Conservation (phyloP, 805 yeast genomes). For the Ogataea paraovalis region DNA sequence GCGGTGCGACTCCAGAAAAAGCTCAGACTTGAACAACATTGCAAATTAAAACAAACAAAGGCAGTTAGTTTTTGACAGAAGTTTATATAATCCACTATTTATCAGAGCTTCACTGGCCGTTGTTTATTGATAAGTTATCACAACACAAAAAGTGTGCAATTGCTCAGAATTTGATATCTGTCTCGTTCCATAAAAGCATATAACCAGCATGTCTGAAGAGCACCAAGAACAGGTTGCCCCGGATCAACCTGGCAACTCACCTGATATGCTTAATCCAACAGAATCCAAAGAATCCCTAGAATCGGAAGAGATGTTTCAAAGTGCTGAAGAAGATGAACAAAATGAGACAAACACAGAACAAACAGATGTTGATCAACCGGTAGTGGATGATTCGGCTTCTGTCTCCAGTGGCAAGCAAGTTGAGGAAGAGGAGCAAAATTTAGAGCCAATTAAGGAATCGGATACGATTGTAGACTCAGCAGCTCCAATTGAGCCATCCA, state of each 20-base stretch:
- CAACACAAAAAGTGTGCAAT: too few relatives aligned
- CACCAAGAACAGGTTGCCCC: neutral
- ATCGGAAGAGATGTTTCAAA: constrained; percentile 13
- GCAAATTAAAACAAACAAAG: neutral
- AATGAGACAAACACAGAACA: constrained; percentile 13
- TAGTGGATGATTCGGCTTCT: neutral
- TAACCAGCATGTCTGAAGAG: neutral
- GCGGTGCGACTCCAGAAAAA: neutral
- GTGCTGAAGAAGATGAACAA: constrained; percentile 11
- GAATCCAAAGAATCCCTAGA: constrained; percentile 5
- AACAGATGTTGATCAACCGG: constrained; percentile 6
- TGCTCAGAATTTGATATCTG: too few relatives aligned
- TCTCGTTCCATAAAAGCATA: too few relatives aligned
- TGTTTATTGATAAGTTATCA: too few relatives aligned
- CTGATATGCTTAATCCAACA: neutral
- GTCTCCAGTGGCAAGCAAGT: neutral
- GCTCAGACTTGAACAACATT: neutral
- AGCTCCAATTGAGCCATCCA: neutral
- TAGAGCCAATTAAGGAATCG: neutral
- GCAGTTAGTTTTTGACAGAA: too few relatives aligned
- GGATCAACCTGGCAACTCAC: neutral
- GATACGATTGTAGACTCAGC: neutral
- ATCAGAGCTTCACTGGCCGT: too few relatives aligned
- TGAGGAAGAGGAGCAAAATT: constrained; percentile 1
- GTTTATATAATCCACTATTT: too few relatives aligned